A percentile compares a stretch with the other conserved stretches of the same genome.
These are phyloP conservation scores for Pichia sp. DNA, from an alignment of 1,139 yeast species.

Conservation along the genomic window DNA sequence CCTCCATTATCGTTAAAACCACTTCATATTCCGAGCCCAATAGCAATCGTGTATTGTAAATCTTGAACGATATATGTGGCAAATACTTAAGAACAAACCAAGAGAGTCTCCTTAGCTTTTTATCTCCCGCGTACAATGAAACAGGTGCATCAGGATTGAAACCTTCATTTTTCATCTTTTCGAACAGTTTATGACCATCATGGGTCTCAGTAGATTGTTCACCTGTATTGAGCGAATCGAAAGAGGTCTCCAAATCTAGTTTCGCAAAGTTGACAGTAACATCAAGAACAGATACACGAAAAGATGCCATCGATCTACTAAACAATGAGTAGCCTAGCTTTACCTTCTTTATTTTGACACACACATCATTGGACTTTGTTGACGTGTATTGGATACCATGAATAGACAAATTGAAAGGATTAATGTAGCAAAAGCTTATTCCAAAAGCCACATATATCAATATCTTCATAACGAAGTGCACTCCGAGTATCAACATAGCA, in stretches of 20 bases:
- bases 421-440: conserved; percentile 5
- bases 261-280: conserved; percentile 1
- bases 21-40: conserved; percentile 5
- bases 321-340: conserved; percentile 11
- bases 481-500: too few species aligned
- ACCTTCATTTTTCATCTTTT: conserved; percentile 6
- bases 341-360: conserved; percentile 1
- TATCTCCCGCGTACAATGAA: conserved; percentile 19
- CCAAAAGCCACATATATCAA: too few species aligned
- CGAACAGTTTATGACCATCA: neutral
- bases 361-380: neutral
- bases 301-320: neutral
- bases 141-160: conserved; percentile 23
- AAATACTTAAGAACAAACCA: conserved; percentile 10
- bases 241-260: neutral
- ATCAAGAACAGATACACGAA: neutral
- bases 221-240: too few species aligned
- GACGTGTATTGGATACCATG: conserved; percentile 1
- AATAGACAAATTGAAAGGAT: conserved; percentile 9
- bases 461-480: too few species aligned
- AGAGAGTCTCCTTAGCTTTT: conserved; percentile 10
- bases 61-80: conserved; percentile 14
- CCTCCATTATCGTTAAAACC: conserved; percentile 1
- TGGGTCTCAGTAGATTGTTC: neutral
- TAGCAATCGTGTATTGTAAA: conserved; percentile 5